phyloP scores from a whole-genome alignment of 2,329 filamentous ascomycete genomes.

The Colletotrichum tofieldiae region DNA sequence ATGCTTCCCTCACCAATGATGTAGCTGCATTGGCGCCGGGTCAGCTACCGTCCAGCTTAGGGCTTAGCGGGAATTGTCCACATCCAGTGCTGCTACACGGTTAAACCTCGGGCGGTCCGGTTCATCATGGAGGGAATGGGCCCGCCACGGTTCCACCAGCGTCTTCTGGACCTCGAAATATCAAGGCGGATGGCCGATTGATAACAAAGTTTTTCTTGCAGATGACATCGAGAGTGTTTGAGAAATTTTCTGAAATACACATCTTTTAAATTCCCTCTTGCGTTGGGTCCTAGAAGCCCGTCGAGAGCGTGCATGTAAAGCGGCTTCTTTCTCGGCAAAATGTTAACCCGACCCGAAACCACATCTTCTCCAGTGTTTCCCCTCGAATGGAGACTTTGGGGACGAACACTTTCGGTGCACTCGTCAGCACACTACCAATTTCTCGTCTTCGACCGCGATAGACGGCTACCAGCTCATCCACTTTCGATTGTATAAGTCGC shows the following conservation, averaged over 20 bases:
- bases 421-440: slow-evolving; percentile 31
- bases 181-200: not conserved
- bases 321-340: slow-evolving; percentile 18
- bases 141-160: not conserved
- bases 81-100: slow-evolving; percentile 11
- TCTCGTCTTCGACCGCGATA: slow-evolving; percentile 20
- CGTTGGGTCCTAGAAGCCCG: not conserved
- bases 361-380: slow-evolving; percentile 41
- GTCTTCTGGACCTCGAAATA: not conserved
- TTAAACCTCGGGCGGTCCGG: slow-evolving; percentile 4
- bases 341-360: slow-evolving; percentile 30
- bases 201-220: not conserved
- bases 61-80: not conserved
- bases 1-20: not conserved
- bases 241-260: fast-evolving
- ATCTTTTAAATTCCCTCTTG: not conserved
- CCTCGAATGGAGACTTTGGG: slow-evolving; percentile 39
- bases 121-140: not conserved
- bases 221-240: no score
- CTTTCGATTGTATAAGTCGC: slow-evolving; percentile 34
- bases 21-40: not conserved
- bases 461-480: slow-evolving; percentile 22
- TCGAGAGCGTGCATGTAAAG: not conserved
- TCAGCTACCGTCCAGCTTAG: not conserved
- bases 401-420: slow-evolving; percentile 18